Base-by-base conservation (phyloP, 768 basidiomycete species). In the Lactifluus subvellereus region DNA sequence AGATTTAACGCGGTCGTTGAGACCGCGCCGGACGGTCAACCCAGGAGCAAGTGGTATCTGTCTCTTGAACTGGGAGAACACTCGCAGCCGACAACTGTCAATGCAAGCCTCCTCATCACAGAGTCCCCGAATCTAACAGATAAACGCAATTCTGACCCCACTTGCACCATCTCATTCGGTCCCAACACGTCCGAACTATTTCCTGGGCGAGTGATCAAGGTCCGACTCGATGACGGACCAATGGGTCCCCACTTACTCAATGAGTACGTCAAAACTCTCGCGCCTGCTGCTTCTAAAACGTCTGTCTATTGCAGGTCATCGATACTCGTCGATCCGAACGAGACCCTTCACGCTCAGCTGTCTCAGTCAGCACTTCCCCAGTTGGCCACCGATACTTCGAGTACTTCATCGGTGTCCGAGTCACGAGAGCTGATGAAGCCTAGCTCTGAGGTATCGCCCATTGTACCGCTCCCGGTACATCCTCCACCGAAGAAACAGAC, bases 51-150 rank as follows among this genome's bases (percentile, higher is more conserved):
- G 54, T 75, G 85, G 48, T 72, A 75, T 1, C 78, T 87, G 1
- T 77, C 77, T 1, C 71, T 87, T 3, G 72, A 82, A 14, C 81
- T 84, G 57, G 76, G 81, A 61, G 85, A 84, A 59, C 79, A 85
- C 0, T 82, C 86, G 3, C 84, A 84, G 7, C 81, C 76, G 6
- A 55, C 59, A 2, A 18, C 7, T 13, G 42, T 64, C 54, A 58
- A 64, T 8, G 59, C 63, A 20, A 53, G 11, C 4, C 54, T 64
- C n/a, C 22, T 55, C 9, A 38, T 64, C 20, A 50, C 33, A n/a
- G 58, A 54, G 18, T 9, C 54, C 18, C 16, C 54, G 2, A 33
- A 37, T 8, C 16, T 52, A 14, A 14, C 33, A 10, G 58, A 51
- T 4, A 53, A 35, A 3, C 20, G 14, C 38, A 49, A 60, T 27